Evolutionary conservation across 2,329 filamentous ascomycete genomes (phyloP), one percentile per base, ranked within the genome.

Genomic region (Trichoderma cornu-damae): DNA sequence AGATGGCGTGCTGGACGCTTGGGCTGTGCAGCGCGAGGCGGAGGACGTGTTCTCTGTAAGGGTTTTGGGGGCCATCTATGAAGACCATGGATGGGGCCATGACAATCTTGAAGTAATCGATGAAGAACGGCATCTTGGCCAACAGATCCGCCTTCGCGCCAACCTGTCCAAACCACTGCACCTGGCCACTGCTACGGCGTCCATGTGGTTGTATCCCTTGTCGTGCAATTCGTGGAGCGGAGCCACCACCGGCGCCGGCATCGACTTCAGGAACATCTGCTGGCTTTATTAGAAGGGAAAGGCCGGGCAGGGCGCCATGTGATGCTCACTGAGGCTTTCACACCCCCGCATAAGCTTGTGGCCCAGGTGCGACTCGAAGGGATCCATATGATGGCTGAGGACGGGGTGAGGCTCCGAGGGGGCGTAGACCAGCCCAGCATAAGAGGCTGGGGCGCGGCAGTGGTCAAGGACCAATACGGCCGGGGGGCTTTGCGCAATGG

Each of bases 1-100:
- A 94, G 66, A 96, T 91, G 53, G 92, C 92, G 71, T 96, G 90
- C 68, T 93, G 90, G n/a, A 96, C 76, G 63, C 89, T 91, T 64
- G 87, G 85, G 70, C 89, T 96, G 59, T 82, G 79, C 62, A 85
- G 79, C 11, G 91, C 90, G 50, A 96, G 79, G 56, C 85, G 85
- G 59, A 96, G 79, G 56, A 96, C 85, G 68, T 95, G 88, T 65
- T 86, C 85, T 60, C 91, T 82, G 69, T 93, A 96, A 1, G 93
- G 93, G 70, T 96, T 96, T 61, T 80, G 81, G 1, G 89, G 87
- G 9, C 86, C 86, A 69, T 97, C 93, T 70, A 96, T 91, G 63
- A 91, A 89, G 50, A 96, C 91, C 72, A 96, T 89, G 59, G 90
- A 90, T 4, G 90, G 89, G 63, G 91, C 94, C 75, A 97, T 92